These are phyloP conservation scores for Xylariales sp. DNA, from an alignment of 2,329 filamentous ascomycete species.

Conservation along the genomic window DNA sequence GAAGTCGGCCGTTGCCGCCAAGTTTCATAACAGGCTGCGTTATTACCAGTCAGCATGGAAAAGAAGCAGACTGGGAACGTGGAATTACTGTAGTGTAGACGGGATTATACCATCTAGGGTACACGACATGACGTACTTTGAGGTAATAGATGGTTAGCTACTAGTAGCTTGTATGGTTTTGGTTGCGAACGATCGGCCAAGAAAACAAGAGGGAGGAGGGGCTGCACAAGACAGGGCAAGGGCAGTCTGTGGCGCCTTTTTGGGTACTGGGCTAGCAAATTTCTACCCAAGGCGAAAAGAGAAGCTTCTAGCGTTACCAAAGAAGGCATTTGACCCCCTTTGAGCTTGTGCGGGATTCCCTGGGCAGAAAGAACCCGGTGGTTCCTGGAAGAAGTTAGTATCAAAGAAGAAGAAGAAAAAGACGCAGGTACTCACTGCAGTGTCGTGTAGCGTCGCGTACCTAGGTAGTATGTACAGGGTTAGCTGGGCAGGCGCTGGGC, in stretches of 20 bases:
- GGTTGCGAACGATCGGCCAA: neutral
- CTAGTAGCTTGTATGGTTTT: neutral
- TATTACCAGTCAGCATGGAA: conserved; percentile 22
- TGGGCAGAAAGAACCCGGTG: conserved; percentile 2
- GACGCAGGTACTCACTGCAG: conserved; percentile 28
- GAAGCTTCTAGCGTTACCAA: conserved; percentile 8
- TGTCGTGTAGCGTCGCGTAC: no score
- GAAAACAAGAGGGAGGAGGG: conserved; percentile 2
- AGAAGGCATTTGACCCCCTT: conserved; percentile 5
- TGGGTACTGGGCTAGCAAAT: conserved; percentile 1
- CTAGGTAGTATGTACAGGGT: no score
- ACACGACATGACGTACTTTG: conserved; percentile 18
- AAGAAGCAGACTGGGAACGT: conserved; percentile 7
- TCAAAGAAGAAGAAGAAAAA: conserved; percentile 26
- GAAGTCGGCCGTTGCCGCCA: conserved; percentile 6
- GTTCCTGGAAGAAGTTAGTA: conserved; percentile 21
- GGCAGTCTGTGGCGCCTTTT: conserved; percentile 2
- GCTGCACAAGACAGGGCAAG: conserved; percentile 5
- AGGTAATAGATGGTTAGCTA: neutral
- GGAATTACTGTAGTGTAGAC: conserved; percentile 20
- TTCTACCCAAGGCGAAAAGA: conserved; percentile 11
- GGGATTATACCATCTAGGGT: neutral
- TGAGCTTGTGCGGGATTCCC: conserved; percentile 1
- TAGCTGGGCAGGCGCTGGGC: no score
- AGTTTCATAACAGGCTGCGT: conserved; percentile 15